Percentiles rank a stretch among this genome's conserved stretches.
These are phyloP conservation scores for Myxozyma nipponensis DNA, from an alignment of 805 yeast genomes.

Conservation along the genomic window DNA sequence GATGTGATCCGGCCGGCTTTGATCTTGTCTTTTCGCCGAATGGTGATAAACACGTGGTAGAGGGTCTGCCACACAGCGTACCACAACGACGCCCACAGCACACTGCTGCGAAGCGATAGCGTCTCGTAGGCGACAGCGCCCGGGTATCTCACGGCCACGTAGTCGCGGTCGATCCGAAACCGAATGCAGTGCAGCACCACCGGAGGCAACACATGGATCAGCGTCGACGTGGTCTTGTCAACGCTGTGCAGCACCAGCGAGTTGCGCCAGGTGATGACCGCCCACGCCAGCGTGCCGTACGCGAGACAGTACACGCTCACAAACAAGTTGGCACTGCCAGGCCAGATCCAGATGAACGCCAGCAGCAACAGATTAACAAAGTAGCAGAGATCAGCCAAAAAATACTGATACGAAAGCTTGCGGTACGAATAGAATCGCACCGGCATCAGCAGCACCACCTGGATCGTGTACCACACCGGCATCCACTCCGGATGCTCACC, in stretches of 20 bases:
- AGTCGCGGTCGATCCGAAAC: conserved; percentile 43
- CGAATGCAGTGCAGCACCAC: conserved; percentile 82
- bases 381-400: conserved; percentile 88
- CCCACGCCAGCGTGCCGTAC: conserved; percentile 86
- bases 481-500: conserved; percentile 75
- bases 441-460: conserved; percentile 69
- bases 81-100: conserved; percentile 72
- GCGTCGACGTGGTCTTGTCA: conserved; percentile 87
- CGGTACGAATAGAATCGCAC: conserved; percentile 78
- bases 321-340: conserved; percentile 66
- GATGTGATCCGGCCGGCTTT: conserved; percentile 83
- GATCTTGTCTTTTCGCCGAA: conserved; percentile 72
- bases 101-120: conserved; percentile 70
- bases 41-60: conserved; percentile 89
- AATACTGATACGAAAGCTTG: conserved; percentile 76
- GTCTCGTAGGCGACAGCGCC: conserved; percentile 67
- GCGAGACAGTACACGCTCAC: conserved; percentile 81
- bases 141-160: conserved; percentile 59
- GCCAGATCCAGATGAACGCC: conserved; percentile 76
- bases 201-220: conserved; percentile 90
- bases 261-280: conserved; percentile 93
- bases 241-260: conserved; percentile 86
- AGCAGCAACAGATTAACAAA: conserved; percentile 73
- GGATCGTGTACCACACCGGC: conserved; percentile 66
- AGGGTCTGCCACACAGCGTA: conserved; percentile 86